These are phyloP conservation scores for Nymphaea thermarum DNA, from an alignment of 164 flowering plant genomes.

Conservation along the genomic window DNA sequence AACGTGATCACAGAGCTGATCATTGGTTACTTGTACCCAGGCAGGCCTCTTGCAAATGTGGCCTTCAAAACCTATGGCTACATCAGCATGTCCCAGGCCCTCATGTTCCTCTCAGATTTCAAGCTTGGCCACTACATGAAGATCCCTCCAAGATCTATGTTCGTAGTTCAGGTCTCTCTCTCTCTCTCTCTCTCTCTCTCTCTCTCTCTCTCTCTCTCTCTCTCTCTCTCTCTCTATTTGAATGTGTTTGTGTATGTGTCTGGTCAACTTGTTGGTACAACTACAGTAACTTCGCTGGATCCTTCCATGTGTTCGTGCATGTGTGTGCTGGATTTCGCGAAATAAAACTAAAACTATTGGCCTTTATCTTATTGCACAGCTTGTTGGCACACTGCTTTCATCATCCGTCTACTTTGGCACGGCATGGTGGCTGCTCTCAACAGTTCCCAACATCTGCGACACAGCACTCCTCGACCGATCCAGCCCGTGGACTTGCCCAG, in stretches of 20 bases:
- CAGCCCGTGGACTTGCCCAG: constrained; percentile 57
- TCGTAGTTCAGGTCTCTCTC: constrained; percentile 43
- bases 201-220: constrained; percentile 5
- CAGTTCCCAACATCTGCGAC: constrained; percentile 35
- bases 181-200: not conserved
- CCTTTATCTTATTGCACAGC: constrained; percentile 10
- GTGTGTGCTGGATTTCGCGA: not conserved
- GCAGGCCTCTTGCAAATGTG: constrained; percentile 51
- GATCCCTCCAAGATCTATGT: constrained; percentile 67
- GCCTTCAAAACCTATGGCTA: constrained; percentile 53
- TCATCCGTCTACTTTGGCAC: constrained; percentile 32
- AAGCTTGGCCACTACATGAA: constrained; percentile 77
- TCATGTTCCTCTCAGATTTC: constrained; percentile 42
- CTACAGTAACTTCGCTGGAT: too few relatives aligned
- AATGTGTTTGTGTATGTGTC: not conserved
- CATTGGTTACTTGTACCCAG: constrained; percentile 52
- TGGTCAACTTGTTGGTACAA: not conserved
- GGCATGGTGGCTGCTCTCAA: constrained; percentile 46
- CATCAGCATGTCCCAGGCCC: constrained; percentile 40
- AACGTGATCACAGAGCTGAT: constrained; percentile 53
- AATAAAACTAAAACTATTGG: not conserved
- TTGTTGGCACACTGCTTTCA: constrained; percentile 46
- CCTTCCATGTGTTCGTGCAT: not conserved
- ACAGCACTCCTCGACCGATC: constrained; percentile 19
- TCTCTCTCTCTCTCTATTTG: not conserved